Evolutionary conservation across 306 rosid species (phyloP), one percentile per base, ranked within the genome.

Genomic region (Arachis hypogaea): DNA sequence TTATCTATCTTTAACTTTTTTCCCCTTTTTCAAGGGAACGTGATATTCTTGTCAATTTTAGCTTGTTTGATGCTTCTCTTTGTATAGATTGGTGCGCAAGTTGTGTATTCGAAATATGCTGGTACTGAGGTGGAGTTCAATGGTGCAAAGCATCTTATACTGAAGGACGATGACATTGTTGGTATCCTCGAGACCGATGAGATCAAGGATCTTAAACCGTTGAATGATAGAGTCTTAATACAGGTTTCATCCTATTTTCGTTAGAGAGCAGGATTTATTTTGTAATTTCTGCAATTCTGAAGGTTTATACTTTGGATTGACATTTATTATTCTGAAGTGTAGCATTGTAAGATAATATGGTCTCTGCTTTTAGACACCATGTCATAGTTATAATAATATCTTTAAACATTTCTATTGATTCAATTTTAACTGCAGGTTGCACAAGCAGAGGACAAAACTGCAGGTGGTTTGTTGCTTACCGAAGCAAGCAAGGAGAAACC

Each of bases 71-170:
- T 68, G 71, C 10, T 58, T 68, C 75, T 58, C 59, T 52, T 76
- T 68, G 46, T 30, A 49, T 77, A 91, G 93, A 12, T 91, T 0
- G 96, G 96, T 1, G 73, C 88, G 7, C 89, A 85, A 82, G 90
- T 94, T 69, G 93, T 93, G 59, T 91, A 91, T 71, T 94, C 97
- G 0, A 89, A 89, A 79, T 89, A 86, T 51, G 93, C 96, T 3
- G 98, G 97, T 64, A 89, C 93, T 46, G 93, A 94, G 70, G 70
- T 94, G 43, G 98, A 94, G 80, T 91, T 89, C 81, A 86, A 87
- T 63, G 96, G 92, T 14, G 59, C 87, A 50, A 88, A 94, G 80
- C 93, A 91, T 80, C 96, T 94, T 64, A 84, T 94, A 11, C 6
- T 91, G 69, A 94, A 91, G 85, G 96, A 94, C 56, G 97, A 94